Percentiles rank a stretch among this genome's conserved stretches.
Evolutionary conservation across 208 protist genomes (phyloP).

Genomic region (Histomonas meleagridis): DNA sequence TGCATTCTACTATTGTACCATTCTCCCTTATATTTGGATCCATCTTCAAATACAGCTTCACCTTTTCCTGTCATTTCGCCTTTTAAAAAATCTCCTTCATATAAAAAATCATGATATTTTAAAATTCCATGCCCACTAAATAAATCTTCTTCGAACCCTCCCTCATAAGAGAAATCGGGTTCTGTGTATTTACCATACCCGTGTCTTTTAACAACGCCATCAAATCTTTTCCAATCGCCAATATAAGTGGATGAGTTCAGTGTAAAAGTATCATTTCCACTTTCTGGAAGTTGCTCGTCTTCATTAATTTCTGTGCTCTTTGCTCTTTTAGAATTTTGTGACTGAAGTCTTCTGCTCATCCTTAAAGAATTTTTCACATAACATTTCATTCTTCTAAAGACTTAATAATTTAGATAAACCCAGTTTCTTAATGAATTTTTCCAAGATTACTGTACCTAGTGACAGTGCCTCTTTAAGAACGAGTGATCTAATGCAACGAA

Average conservation of each 20-base stretch:
- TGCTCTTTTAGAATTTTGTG: too few relatives aligned
- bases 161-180: background rate
- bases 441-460: too few relatives aligned
- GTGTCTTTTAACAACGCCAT: background rate
- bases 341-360: too few relatives aligned
- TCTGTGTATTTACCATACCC: background rate
- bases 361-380: too few relatives aligned
- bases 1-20: background rate
- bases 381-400: too few relatives aligned
- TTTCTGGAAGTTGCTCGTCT: background rate
- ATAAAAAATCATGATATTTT: background rate
- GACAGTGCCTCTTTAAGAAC: too few relatives aligned
- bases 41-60: background rate
- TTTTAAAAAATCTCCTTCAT: background rate
- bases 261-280: slow-evolving; percentile 19
- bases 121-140: background rate
- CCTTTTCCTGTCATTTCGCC: background rate
- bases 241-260: background rate
- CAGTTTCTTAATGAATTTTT: too few relatives aligned
- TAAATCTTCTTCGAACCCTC: background rate
- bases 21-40: background rate
- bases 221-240: slow-evolving; percentile 30
- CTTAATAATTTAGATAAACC: too few relatives aligned
- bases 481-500: too few relatives aligned
- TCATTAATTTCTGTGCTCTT: too few relatives aligned